Base-by-base conservation (phyloP, 1,284 basidiomycete species). In the Phaffia rhodozyma region DNA sequence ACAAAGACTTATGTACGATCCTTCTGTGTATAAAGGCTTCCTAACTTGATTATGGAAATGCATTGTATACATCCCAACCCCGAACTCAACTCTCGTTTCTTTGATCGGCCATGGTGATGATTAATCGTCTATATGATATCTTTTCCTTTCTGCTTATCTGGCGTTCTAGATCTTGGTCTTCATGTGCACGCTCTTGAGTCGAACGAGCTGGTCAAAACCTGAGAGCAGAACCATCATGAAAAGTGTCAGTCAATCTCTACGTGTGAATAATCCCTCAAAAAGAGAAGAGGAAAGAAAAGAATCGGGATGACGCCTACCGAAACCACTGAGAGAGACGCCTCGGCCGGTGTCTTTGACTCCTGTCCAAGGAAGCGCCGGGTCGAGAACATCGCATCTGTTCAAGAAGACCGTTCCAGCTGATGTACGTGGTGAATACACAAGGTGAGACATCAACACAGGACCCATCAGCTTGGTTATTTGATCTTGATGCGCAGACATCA, bases 281-380 rank as follows among this genome's bases (percentile, higher is more conserved):
- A 13, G 53, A 29, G 59, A 34, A 27, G 30, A 23, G 53, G 30
- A 27, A 50, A 32, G 27, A 21, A 2, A 63, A 55, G 49, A 47
- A 61, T 57, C 5, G 29, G 32, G 62, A 43, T n/a, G 29, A 47
- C 34, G 79, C 85, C 66, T 67, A 89, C 90, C 91, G 67, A 91
- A 90, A 71, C 86, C 85, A 72, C 88, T 91, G 70, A 97, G 77
- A 71, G 88, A 91, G 67, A 97, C 79, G 2, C 94, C 94, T 38
- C 91, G 79, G 23, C 94, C 93, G 63, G 87, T 91, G 72, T 96
- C 80, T 79, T 97, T 97, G 63, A 91, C 86, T 1, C 93, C 93
- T 1, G 86, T 89, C 93, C 94, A 97, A 1, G 89, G 83, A 2
- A 97, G 78, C 1, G 91, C 90, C 1, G 93, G 92, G 72, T 97